These are phyloP conservation scores for Allium fistulosum DNA, from an alignment of 106 monocot species.

Conservation along the genomic window DNA sequence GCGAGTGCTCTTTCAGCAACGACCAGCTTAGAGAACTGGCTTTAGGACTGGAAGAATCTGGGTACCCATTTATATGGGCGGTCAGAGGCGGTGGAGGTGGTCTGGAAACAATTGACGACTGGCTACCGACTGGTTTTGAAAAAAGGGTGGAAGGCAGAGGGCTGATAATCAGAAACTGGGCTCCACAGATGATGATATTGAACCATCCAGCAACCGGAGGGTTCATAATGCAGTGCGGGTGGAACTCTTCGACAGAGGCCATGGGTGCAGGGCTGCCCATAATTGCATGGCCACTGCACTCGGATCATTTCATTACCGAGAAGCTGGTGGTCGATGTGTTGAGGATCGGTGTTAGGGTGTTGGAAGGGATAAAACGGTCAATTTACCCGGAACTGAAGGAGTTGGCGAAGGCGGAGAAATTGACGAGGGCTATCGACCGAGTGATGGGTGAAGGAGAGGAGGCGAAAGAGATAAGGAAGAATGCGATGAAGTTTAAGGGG, in stretches of 20 bases:
- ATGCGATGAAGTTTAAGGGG: not conserved
- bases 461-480: not conserved
- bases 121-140: conserved; percentile 4
- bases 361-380: not conserved
- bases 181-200: conserved; percentile 39
- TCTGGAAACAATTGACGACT: not conserved
- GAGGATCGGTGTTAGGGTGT: not conserved
- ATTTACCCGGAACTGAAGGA: not conserved
- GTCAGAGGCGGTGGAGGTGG: not conserved
- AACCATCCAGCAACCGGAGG: conserved; percentile 30
- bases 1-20: not conserved
- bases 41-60: not conserved
- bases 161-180: conserved; percentile 53
- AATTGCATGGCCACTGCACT: not conserved
- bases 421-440: not conserved
- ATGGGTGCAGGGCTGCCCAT: not conserved
- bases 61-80: conserved; percentile 5
- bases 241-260: conserved; percentile 39
- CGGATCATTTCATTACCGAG: not conserved
- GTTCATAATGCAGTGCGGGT: conserved; percentile 73
- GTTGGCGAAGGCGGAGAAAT: not conserved
- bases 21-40: not conserved
- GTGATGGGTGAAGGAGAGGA: not conserved
- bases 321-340: not conserved
- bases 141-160: conserved; percentile 13